Evolutionary conservation across 257 asterid species (phyloP), one percentile per base, ranked within the genome.

Genomic region (Gardenia jasminoides): DNA sequence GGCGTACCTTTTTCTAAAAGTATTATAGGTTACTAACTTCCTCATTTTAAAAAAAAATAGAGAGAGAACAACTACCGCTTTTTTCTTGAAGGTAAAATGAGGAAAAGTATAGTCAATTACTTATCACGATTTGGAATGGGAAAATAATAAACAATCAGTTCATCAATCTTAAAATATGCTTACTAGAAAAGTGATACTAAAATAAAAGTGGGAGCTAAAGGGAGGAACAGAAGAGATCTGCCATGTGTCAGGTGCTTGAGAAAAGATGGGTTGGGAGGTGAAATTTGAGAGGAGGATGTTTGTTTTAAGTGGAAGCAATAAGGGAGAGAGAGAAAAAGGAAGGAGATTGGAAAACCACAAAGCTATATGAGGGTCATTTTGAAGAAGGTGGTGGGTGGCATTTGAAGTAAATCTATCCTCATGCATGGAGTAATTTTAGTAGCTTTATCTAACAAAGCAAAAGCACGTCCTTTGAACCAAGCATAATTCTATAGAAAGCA

Each of bases 241-340:
- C 69, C 80, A 74, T 22, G 80, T 58, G 75, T 82, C 82, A 79
- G 79, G 76, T 74, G 65, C 62, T n/a, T n/a, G 44, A 80, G 78
- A 82, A 85, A 80, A 82, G 77, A n/a, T n/a, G 82, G 84, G 44
- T 36, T 83, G 80, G 85, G n/a, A n/a, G 75, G 75, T 82, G 87
- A 88, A 84, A 79, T n/a, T n/a, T 72, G 84, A 72, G 71, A 41
- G 70, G 43, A 19, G n/a, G 75, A 73, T 74, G 89, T 86, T 88
- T 86, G 93, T 88, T 90, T 90, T 83, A 80, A 85, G 93, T 80
- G n/a, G 90, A 88, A 86, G 90, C 90, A 86, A 83, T 83, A 82
- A 89, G 84, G 81, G 44, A 80, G 80, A 52, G 83, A 79, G 89
- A 78, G 76, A 59, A 50, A n/a, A 74, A 48, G 58, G 10, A 69